Base-by-base conservation (phyloP, 352 stramenopile genomes). In the Globisporangium middletonii region DNA sequence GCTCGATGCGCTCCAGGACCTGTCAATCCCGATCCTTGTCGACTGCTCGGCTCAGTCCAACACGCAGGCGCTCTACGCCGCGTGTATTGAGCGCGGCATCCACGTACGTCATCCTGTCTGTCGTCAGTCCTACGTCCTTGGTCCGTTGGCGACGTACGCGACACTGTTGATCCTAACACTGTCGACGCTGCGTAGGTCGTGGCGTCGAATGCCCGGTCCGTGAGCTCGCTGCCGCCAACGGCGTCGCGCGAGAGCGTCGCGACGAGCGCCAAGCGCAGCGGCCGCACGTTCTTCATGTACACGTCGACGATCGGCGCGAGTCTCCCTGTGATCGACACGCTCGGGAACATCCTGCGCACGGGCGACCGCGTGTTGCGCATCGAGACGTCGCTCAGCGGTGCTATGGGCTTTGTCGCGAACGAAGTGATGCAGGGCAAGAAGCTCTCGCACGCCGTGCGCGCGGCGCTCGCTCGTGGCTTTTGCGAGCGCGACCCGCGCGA, bases 261-360 rank as follows among this genome's bases (percentile, higher is more conserved):
- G 12, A 77, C 71, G 8, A 61, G 50, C 13, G 33, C 8, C 63
- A 68, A 62, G 58, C 65, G 57, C 48, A 62, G 51, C 12, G 79
- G 77, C 0, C 82, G 79, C 26, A 77, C 79, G 11, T 92, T 87
- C 55, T 75, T 89, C 63, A 80, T 92, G 73, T 91, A 89, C 72
- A 86, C 82, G 26, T 89, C 83, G 9, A 89, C 81, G 9, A 82
- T 92, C 53, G 79, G 71, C 9, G 83, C 79, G 30, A 88, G 73
- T 57, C 41, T 92, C 5, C 83, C 83, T 0, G 77, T 92, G 13
- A 63, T 92, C 35, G 78, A 89, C 55, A 92, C 83, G 26, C 68
- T 92, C 13, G 77, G 75, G 45, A 86, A 88, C 59, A 86, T 90
- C 47, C 52, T 92, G 55, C 75, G 79, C 38, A 91, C 77, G 2